A percentile compares a stretch with the other conserved stretches of the same genome.
Evolutionary conservation across 768 basidiomycete species (phyloP).

Genomic region (Tricholoma sp.): DNA sequence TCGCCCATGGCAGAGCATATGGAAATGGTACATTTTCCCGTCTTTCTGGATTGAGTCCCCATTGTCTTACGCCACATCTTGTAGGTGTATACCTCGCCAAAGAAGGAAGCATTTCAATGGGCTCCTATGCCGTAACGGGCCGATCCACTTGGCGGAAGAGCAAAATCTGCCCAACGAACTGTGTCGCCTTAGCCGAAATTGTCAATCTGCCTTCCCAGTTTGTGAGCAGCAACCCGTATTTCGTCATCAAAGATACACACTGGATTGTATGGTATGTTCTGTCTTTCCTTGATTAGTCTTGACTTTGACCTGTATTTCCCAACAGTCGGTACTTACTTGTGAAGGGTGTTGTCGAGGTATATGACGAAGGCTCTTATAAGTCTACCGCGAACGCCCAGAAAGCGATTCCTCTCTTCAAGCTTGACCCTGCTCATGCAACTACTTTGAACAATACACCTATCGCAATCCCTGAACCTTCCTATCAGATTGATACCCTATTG

Average conservation of each 20-base stretch:
- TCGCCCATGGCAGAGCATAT: slow-evolving; percentile 54
- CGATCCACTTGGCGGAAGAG: slow-evolving; percentile 49
- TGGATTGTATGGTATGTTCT: slow-evolving; percentile 63
- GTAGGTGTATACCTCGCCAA: slow-evolving; percentile 66
- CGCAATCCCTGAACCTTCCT: slow-evolving; percentile 52
- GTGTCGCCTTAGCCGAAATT: slow-evolving; percentile 59
- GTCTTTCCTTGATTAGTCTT: not conserved
- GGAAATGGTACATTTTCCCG: slow-evolving; percentile 45
- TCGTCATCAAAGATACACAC: slow-evolving; percentile 57
- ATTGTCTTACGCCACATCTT: slow-evolving; percentile 1
- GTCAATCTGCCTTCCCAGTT: slow-evolving; percentile 57
- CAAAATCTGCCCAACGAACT: slow-evolving; percentile 37
- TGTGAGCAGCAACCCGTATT: slow-evolving; percentile 45
- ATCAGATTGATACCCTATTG: slow-evolving; percentile 48
- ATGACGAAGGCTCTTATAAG: slow-evolving; percentile 6
- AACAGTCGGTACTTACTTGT: slow-evolving; percentile 61
- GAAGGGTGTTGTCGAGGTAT: slow-evolving; percentile 21
- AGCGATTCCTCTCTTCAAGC: slow-evolving; percentile 35
- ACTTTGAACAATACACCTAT: slow-evolving; percentile 34
- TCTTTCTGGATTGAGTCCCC: not conserved
- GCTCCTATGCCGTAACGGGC: slow-evolving; percentile 31
- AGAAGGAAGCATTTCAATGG: slow-evolving; percentile 46
- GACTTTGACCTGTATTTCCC: not conserved
- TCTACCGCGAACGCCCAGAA: slow-evolving; percentile 5
- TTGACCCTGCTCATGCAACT: slow-evolving; percentile 45